Base-by-base conservation (phyloP, 768 basidiomycete genomes). In the Cystobasidium onofrii region DNA sequence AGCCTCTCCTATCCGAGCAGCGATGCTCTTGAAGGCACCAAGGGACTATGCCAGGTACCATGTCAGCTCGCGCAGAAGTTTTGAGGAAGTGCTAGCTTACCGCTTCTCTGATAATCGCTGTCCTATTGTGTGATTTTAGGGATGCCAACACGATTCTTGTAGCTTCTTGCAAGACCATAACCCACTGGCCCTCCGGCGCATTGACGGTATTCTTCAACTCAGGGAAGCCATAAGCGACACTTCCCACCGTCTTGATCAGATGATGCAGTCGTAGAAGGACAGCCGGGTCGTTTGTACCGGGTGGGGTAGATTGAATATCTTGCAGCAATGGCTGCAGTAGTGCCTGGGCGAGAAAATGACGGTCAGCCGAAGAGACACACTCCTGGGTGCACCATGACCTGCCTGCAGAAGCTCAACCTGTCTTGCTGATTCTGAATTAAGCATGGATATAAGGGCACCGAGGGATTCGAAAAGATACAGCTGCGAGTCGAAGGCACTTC, bases 191-290 rank as follows among this genome's bases (percentile, higher is more conserved):
- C 23, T 87, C 82, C 10, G 87, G 84, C 77, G 88, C 89, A 36
- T 86, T 87, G 77, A 86, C 85, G 0, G 87, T 86, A 0, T 88
- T 82, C 0, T 87, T 85, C 78, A 89, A 89, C 79, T 92, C 92
- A 0, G 96, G 96, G 82, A 97, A 98, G 15, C 96, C 96, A 82
- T 96, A 96, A 41, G 93, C 90, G 70, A 97, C 87, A 78, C 90
- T 92, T 15, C 95, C 95, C 25, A 97, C 84, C 1, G 95, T 93
- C 88, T 95, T 90, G 80, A 97, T 89, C 76, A 88, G 85, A 82
- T 98, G 94, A 78, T 98, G 96, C 9, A 92, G 87, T 79, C 87
- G 88, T 69, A 97, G 84, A 6, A 90, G 82, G 76, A 92, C 90
- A 57, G 81, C 64, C 69, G 83, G 80, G 12, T 84, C 29, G 0